These are phyloP conservation scores for Dictyostelium discoideum DNA, from an alignment of 78 protist genomes.

Conservation along the genomic window DNA sequence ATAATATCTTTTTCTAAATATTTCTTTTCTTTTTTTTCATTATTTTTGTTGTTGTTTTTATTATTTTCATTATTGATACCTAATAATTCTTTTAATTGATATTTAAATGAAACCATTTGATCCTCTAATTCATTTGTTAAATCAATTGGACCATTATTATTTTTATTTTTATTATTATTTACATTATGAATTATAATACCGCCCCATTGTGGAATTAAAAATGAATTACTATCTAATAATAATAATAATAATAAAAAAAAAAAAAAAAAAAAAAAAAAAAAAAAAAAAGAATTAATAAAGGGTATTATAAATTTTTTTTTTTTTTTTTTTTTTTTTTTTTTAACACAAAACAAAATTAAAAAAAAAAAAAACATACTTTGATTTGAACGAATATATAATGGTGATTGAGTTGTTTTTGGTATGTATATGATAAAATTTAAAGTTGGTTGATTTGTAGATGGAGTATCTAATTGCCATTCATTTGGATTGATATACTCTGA, in stretches of 20 bases:
- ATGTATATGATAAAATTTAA: constrained; percentile 74
- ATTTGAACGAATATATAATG: constrained; percentile 40
- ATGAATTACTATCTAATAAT: constrained; percentile 34
- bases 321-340: too few relatives aligned
- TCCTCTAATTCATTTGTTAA: constrained; percentile 24
- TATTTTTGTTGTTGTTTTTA: background rate
- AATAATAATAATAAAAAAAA: too few relatives aligned
- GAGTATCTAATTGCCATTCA: constrained; percentile 77
- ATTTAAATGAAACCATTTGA: constrained; percentile 38
- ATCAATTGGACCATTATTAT: constrained; percentile 8
- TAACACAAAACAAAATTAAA: too few relatives aligned
- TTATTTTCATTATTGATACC: constrained; percentile 11
- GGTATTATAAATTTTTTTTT: background rate
- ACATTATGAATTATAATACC: constrained; percentile 77
- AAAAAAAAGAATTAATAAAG: background rate
- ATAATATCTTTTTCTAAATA: background rate
- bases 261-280: background rate
- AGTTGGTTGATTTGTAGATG: constrained; percentile 78
- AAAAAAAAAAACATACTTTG: background rate
- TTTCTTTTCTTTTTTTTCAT: background rate
- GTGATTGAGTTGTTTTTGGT: constrained; percentile 55
- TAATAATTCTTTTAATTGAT: constrained; percentile 78
- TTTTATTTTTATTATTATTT: background rate
- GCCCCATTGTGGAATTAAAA: constrained; percentile 84
- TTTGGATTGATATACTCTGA: constrained; percentile 79